Percentiles rank a stretch among this genome's conserved stretches.
Conservation (phyloP, 306 rosid genomes). For the Sesbania bispinosa region DNA sequence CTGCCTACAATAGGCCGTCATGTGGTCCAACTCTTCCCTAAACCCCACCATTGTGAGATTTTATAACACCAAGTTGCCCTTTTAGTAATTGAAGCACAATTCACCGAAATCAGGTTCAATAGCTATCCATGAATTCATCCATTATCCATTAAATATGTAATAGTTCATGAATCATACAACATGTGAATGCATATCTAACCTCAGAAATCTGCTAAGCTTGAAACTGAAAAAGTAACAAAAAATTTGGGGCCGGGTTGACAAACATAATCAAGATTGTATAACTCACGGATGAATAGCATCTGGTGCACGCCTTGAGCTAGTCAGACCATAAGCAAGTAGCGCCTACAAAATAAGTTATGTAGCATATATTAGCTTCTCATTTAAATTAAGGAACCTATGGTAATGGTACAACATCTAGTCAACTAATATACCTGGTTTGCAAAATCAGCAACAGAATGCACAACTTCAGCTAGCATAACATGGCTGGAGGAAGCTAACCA, state of each 20-base stretch:
- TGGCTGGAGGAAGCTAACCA: constrained; percentile 85
- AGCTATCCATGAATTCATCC: background rate
- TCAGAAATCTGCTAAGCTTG: background rate
- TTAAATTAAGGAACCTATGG: background rate
- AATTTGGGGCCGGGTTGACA: background rate
- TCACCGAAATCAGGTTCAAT: background rate
- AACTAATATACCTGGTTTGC: constrained; percentile 75
- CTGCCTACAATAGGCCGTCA: too few relatives aligned
- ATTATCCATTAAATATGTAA: too few relatives aligned
- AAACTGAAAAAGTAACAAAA: background rate
- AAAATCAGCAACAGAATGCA: constrained; percentile 88
- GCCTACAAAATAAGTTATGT: constrained; percentile 58
- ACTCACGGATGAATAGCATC: constrained; percentile 99
- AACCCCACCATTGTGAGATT: too few relatives aligned
- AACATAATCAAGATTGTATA: background rate
- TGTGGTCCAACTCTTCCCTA: too few relatives aligned
- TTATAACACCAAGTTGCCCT: too few relatives aligned
- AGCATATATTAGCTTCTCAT: constrained; percentile 29
- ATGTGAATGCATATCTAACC: constrained; percentile 1
- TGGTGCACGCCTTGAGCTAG: constrained; percentile 98
- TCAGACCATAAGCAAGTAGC: constrained; percentile 92
- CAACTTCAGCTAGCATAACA: constrained; percentile 91
- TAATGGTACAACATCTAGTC: too few relatives aligned
- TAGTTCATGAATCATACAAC: constrained; percentile 12
- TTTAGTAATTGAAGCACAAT: constrained; percentile 16